Percentiles rank a stretch among this genome's conserved stretches.
Conservation (phyloP, 148 eudicot genomes). For the Fagopyrum tataricum region DNA sequence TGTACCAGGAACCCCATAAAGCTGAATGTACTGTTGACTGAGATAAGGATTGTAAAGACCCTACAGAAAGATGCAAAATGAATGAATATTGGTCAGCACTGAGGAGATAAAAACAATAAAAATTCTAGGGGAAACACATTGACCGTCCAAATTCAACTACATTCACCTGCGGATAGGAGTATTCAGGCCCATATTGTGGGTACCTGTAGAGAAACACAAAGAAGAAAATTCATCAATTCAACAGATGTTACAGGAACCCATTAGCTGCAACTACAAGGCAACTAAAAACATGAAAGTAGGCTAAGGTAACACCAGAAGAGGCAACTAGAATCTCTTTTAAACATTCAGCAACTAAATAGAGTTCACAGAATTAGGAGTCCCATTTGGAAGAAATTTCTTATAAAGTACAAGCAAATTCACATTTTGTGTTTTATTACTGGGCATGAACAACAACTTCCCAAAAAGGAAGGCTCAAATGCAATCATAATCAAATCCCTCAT, state of each 20-base stretch:
- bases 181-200: conserved; percentile 66
- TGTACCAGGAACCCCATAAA: conserved; percentile 85
- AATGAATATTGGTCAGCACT: not conserved
- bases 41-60: conserved; percentile 77
- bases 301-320: not conserved
- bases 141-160: not conserved
- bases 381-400: not conserved
- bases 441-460: not conserved
- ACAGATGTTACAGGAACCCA: not conserved
- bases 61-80: conserved; percentile 24
- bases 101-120: not conserved
- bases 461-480: not conserved
- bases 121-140: not conserved
- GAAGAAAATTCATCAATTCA: not conserved
- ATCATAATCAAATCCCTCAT: not conserved
- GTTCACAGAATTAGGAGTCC: not conserved
- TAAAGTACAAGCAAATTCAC: not conserved
- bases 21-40: conserved; percentile 75
- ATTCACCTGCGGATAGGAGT: conserved; percentile 67
- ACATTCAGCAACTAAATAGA: not conserved
- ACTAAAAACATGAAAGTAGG: conserved; percentile 4
- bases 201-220: conserved; percentile 38
- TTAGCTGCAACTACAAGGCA: not conserved
- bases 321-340: not conserved
- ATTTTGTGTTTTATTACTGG: not conserved